Conservation (phyloP, 2,329 filamentous ascomycete species). For the Ciborinia camelliae region DNA sequence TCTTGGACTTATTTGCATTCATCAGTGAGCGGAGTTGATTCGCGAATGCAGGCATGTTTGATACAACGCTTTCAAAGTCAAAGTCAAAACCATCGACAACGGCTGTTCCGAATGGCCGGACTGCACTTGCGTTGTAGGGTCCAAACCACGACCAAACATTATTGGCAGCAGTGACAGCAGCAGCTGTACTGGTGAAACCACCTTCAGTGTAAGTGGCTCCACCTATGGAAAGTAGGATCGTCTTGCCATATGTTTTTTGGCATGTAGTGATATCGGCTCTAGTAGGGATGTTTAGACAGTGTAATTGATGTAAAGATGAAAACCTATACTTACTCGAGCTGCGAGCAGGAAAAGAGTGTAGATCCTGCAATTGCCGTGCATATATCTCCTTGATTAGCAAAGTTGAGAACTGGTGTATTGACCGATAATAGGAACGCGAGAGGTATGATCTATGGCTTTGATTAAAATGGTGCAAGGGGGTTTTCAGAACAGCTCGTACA, state of each 20-base stretch:
- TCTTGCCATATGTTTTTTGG: conserved; percentile 61
- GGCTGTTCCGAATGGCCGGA: conserved; percentile 64
- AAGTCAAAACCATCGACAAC: conserved; percentile 74
- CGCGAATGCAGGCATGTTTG: conserved; percentile 61
- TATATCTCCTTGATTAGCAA: conserved; percentile 60
- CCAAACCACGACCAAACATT: conserved; percentile 71
- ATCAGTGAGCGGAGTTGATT: conserved; percentile 54
- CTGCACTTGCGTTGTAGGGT: conserved; percentile 46
- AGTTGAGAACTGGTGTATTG: conserved; percentile 55
- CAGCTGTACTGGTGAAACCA: conserved; percentile 54
- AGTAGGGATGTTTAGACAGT: conserved; percentile 2
- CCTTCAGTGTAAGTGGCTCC: conserved; percentile 68
- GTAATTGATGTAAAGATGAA: neutral
- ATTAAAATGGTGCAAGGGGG: conserved; percentile 19
- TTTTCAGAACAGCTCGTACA: conserved; percentile 35
- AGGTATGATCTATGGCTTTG: conserved; percentile 52
- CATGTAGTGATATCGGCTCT: conserved; percentile 53
- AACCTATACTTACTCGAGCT: conserved; percentile 56
- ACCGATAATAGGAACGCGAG: conserved; percentile 61
- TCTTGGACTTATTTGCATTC: conserved; percentile 49
- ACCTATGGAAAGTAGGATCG: conserved; percentile 68
- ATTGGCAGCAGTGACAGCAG: conserved; percentile 55
- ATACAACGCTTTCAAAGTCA: conserved; percentile 61
- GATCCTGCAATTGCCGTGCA: conserved; percentile 60
- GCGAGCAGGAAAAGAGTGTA: conserved; percentile 56